Percentiles rank a stretch among this genome's conserved stretches.
phyloP scores from a whole-genome alignment of 495 filamentous ascomycete genomes.

The Podospora anserina region DNA sequence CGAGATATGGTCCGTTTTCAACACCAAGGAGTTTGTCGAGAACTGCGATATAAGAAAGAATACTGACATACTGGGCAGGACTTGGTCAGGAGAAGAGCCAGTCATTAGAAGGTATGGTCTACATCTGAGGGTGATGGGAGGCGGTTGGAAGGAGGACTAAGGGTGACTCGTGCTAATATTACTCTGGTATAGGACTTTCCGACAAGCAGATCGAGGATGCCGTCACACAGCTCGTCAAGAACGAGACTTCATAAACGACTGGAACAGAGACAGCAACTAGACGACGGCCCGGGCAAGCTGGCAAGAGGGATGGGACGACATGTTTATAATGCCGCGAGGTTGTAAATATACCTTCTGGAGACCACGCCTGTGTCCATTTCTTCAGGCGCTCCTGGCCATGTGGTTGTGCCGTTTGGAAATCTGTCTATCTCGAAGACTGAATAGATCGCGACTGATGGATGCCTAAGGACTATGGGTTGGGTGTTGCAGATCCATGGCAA shows the following conservation, averaged over 20 bases:
- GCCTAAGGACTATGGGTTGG: neutral
- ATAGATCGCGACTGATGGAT: neutral
- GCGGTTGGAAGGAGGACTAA: slow-evolving; percentile 50
- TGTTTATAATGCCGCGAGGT: slow-evolving; percentile 12
- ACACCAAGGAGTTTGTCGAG: neutral
- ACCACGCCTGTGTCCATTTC: neutral
- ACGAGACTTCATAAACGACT: neutral
- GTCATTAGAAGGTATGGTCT: slow-evolving; percentile 64
- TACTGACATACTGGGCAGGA: slow-evolving; percentile 47
- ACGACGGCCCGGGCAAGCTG: neutral
- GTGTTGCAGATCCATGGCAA: neutral
- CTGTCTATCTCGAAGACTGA: neutral
- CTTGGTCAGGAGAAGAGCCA: slow-evolving; percentile 86
- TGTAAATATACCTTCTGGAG: slow-evolving; percentile 17
- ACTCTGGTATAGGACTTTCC: slow-evolving; percentile 60
- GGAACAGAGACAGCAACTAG: neutral
- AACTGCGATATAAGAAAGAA: neutral
- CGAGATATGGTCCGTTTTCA: slow-evolving; percentile 76
- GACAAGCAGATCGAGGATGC: slow-evolving; percentile 91
- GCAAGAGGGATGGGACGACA: neutral
- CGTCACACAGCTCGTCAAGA: slow-evolving; percentile 75
- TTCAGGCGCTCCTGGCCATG: neutral
- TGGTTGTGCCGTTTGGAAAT: neutral
- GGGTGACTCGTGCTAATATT: slow-evolving; percentile 1
- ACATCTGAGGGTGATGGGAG: slow-evolving; percentile 44